These are phyloP conservation scores for Saccharomycopsis fodiens DNA, from an alignment of 805 yeast genomes.

Conservation along the genomic window DNA sequence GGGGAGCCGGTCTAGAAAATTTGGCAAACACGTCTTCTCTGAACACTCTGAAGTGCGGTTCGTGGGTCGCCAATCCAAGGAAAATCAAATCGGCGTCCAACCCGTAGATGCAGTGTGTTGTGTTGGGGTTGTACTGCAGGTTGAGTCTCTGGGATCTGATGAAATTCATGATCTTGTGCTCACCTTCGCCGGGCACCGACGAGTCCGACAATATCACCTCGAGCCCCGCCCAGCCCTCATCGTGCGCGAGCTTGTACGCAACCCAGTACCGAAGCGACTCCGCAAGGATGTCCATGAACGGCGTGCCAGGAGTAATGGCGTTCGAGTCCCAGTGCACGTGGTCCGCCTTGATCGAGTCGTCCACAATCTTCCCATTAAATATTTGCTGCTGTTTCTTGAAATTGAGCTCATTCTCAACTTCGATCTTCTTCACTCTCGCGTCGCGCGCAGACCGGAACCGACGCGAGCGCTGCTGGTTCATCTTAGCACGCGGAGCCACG, in stretches of 20 bases:
- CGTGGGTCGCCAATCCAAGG: slow-evolving; percentile 94
- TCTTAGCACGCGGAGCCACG: slow-evolving; percentile 96
- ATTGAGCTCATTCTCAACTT: slow-evolving; percentile 43
- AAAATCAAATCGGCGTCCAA: slow-evolving; percentile 96
- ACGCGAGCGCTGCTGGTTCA: slow-evolving; percentile 95
- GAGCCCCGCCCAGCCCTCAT: slow-evolving; percentile 88
- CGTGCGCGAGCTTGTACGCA: slow-evolving; percentile 76
- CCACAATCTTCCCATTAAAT: slow-evolving; percentile 68
- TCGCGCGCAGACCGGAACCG: slow-evolving; percentile 89
- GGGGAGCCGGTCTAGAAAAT: slow-evolving; percentile 33
- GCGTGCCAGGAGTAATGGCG: slow-evolving; percentile 98
- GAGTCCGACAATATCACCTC: slow-evolving; percentile 93
- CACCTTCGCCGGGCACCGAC: slow-evolving; percentile 99
- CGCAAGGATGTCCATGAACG: slow-evolving; percentile 90
- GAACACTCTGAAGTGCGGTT: slow-evolving; percentile 88
- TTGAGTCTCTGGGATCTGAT: slow-evolving; percentile 84
- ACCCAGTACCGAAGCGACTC: slow-evolving; percentile 83
- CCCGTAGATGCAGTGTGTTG: slow-evolving; percentile 94
- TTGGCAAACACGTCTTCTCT: slow-evolving; percentile 96
- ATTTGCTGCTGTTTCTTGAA: slow-evolving; percentile 33
- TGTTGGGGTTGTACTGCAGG: slow-evolving; percentile 84
- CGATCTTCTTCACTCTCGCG: slow-evolving; percentile 71
- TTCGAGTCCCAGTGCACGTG: slow-evolving; percentile 78
- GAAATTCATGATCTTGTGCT: slow-evolving; percentile 95
- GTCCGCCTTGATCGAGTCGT: slow-evolving; percentile 63